Evolutionary conservation across 2,329 filamentous ascomycete species (phyloP).

Genomic region (Graphilbum fragrans): DNA sequence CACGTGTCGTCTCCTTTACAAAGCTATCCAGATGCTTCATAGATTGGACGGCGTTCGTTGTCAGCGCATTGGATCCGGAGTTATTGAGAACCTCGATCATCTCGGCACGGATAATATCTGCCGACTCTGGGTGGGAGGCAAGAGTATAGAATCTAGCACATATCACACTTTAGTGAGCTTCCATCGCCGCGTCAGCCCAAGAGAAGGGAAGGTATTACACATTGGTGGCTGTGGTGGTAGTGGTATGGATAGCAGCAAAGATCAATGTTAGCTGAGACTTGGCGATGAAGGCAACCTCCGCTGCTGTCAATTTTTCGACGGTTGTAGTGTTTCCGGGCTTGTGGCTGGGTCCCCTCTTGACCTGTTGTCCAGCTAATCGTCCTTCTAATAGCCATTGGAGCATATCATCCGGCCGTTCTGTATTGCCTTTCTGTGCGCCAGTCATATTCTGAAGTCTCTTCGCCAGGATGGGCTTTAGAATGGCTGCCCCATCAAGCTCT

Average conservation of each 20-base stretch:
- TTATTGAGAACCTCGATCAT: constrained; percentile 24
- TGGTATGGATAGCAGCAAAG: background rate
- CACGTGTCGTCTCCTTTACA: constrained; percentile 18
- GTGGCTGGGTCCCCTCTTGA: constrained; percentile 18
- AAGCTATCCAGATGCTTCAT: constrained; percentile 22
- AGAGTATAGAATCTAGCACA: constrained; percentile 38
- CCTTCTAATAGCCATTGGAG: constrained; percentile 31
- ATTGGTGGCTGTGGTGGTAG: background rate
- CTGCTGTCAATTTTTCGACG: too few species aligned
- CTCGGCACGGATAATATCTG: constrained; percentile 39
- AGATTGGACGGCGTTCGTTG: constrained; percentile 14
- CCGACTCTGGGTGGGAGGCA: constrained; percentile 33
- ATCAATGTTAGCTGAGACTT: constrained; percentile 20
- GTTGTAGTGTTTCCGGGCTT: constrained; percentile 19
- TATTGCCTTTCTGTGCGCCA: too few species aligned
- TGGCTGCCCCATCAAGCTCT: constrained; percentile 18
- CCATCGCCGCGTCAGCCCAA: too few species aligned
- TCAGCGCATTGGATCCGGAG: constrained; percentile 16
- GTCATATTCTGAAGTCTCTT: background rate
- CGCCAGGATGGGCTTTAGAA: constrained; percentile 20
- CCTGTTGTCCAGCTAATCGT: constrained; percentile 15
- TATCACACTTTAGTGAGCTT: too few species aligned
- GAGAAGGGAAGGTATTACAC: background rate
- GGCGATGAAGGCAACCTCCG: too few species aligned
- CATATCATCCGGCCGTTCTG: constrained; percentile 30